phyloP scores from a whole-genome alignment of 169 alveolate species.

The Plasmodium relictum region DNA sequence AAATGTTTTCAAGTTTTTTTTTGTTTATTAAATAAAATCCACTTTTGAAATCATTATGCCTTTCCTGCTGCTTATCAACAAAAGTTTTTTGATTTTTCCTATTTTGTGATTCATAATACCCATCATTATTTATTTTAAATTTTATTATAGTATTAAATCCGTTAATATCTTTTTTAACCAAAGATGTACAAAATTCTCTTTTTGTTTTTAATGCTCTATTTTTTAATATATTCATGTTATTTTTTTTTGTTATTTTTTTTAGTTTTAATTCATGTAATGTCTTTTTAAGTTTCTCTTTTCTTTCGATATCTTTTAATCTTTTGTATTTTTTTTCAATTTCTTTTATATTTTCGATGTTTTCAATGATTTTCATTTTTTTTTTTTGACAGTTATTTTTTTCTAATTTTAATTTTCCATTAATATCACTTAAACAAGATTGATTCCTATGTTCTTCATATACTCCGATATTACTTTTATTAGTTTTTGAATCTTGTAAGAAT shows the following conservation, averaged over 20 bases:
- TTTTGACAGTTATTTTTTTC: not conserved
- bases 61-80: no score
- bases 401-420: no score
- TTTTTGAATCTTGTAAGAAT: no score
- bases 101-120: not conserved
- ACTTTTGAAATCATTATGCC: no score
- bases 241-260: conserved; percentile 50
- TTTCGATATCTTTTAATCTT: conserved; percentile 32
- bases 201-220: conserved; percentile 31
- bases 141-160: conserved; percentile 11
- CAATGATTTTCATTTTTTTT: conserved; percentile 45
- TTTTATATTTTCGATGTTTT: conserved; percentile 69
- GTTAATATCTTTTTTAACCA: conserved; percentile 25
- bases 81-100: not conserved
- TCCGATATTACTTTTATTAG: no score
- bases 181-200: conserved; percentile 10
- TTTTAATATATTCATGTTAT: conserved; percentile 56
- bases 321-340: conserved; percentile 65
- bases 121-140: conserved; percentile 35
- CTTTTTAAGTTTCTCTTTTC: conserved; percentile 46
- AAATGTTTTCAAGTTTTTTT: no score
- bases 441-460: no score
- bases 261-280: conserved; percentile 23
- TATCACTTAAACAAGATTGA: no score
- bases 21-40: no score